Percentiles rank a stretch among this genome's conserved stretches.
Conservation (phyloP, 192 early-diverging fungal species). For the Piromyces sp. region DNA sequence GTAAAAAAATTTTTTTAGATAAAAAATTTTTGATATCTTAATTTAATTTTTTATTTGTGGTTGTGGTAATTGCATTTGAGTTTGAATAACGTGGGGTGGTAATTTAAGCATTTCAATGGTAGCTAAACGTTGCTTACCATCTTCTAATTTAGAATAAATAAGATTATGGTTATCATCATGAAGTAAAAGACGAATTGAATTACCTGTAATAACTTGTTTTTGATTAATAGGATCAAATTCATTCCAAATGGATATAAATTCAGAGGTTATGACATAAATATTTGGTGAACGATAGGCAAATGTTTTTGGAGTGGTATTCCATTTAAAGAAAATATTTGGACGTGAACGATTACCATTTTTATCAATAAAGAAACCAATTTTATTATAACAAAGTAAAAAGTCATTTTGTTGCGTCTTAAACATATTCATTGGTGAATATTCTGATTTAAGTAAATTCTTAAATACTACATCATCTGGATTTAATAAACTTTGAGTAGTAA, state of each 20-base stretch:
- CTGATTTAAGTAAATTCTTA: neutral
- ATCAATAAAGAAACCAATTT: slow-evolving; percentile 85
- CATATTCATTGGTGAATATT: neutral
- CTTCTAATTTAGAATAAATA: neutral
- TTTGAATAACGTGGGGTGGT: neutral
- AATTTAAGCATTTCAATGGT: neutral
- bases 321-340: neutral
- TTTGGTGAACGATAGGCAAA: neutral
- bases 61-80: neutral
- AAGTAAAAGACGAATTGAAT: neutral
- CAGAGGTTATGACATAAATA: neutral
- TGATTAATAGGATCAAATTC: neutral
- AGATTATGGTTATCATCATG: neutral
- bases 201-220: neutral
- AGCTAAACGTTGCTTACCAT: neutral
- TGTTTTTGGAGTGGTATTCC: neutral
- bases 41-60: neutral
- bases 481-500: neutral
- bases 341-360: slow-evolving; percentile 42
- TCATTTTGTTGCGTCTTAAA: neutral
- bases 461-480: neutral
- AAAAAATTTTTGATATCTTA: no score
- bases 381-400: neutral
- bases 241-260: neutral
- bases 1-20: no score